Evolutionary conservation across 176 grass and related monocot genomes (phyloP).

Genomic region (Oryza meyeriana): DNA sequence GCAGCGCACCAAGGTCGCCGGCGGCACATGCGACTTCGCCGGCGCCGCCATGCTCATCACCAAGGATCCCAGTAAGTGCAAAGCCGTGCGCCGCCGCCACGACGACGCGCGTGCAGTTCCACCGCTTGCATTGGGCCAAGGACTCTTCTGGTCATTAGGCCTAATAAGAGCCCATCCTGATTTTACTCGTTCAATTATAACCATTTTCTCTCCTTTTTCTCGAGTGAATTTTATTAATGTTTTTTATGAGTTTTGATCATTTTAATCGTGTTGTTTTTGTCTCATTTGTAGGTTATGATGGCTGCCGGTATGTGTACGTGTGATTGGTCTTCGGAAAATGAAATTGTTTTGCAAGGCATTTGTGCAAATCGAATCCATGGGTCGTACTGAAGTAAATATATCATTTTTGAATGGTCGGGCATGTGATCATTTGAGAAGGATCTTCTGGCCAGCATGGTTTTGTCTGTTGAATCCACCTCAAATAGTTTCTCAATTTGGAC

Average conservation of each 20-base stretch:
- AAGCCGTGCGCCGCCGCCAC: not conserved
- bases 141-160: not conserved
- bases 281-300: constrained; percentile 19
- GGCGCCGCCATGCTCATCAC: constrained; percentile 74
- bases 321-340: not conserved
- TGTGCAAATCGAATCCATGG: not conserved
- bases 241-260: not conserved
- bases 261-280: not conserved
- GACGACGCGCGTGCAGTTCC: not conserved
- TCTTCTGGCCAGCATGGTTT: not conserved
- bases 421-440: not conserved
- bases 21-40: constrained; percentile 75
- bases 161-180: not conserved
- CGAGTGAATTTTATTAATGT: not conserved
- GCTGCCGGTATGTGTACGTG: constrained; percentile 12
- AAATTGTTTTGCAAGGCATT: not conserved
- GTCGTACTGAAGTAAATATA: not conserved
- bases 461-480: not conserved
- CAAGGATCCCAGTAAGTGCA: constrained; percentile 54
- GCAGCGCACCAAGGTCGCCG: constrained; percentile 59
- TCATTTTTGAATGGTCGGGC: not conserved
- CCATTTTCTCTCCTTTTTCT: not conserved
- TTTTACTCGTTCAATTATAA: not conserved
- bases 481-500: not conserved
- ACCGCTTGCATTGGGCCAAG: not conserved